A percentile compares a stretch with the other conserved stretches of the same genome.
Conservation (phyloP, 2,329 filamentous ascomycete species). For the Fusarium sp. region DNA sequence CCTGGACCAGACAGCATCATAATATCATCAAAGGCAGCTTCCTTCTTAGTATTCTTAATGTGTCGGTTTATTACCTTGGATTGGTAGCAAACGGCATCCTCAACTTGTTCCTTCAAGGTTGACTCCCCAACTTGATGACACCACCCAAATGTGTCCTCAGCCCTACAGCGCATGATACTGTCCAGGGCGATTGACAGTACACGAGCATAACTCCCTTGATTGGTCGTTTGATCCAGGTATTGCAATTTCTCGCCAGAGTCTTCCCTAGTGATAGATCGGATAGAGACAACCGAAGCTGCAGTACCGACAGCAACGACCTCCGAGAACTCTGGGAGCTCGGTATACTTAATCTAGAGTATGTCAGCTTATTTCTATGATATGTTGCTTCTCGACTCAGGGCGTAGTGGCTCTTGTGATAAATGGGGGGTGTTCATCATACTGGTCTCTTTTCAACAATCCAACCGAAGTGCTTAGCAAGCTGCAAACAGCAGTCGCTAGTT, state of each 20-base stretch:
- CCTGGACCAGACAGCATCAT: conserved; percentile 1
- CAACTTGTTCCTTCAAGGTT: no score
- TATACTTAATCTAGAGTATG: not conserved
- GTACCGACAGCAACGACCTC: conserved; percentile 1
- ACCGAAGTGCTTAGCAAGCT: not conserved
- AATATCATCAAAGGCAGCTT: not conserved
- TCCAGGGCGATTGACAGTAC: not conserved
- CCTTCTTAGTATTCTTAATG: not conserved
- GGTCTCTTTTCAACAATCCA: not conserved
- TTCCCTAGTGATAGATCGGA: not conserved
- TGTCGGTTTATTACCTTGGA: not conserved
- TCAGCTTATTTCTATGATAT: no score
- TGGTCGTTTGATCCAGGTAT: not conserved
- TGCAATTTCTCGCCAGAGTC: not conserved
- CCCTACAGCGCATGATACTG: not conserved
- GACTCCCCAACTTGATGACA: not conserved
- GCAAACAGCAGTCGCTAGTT: not conserved
- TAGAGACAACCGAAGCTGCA: not conserved
- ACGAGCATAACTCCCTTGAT: not conserved
- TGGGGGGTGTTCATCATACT: not conserved
- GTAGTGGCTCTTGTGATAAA: no score
- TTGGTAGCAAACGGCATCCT: no score
- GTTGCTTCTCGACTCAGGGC: no score
- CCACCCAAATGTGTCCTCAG: not conserved
- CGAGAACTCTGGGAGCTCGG: not conserved